Base-by-base conservation (phyloP, 1,284 basidiomycete species). In the Entoloma clypeatum region DNA sequence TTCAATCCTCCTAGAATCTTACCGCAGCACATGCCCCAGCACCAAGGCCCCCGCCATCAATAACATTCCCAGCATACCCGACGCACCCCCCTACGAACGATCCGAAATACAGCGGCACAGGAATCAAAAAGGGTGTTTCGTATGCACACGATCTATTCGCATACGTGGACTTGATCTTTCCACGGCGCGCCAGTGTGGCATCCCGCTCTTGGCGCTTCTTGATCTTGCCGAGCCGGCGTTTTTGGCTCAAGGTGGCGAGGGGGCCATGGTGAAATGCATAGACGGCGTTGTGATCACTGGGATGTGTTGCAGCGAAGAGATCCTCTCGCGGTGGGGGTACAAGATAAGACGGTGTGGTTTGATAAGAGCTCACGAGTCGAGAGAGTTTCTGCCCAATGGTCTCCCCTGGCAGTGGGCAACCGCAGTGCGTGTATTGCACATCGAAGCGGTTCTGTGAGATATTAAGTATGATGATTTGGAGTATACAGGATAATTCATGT, bases 251-350 rank as follows among this genome's bases (percentile, higher is more conserved):
- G 27, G 53, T 47, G 38, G 52, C 48, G 6, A 33, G 16, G 1
- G 26, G 31, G 17, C 44, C 56, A 24, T 51, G 36, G 8, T 61
- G 57, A 28, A 58, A 49, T 6, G 60, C 54, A 30, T 56, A 63
- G 5, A 72, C 68, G 0, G 68, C 61, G 34, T 72, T 74, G 51
- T 72, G 72, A 47, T 75, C 68, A 45, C 68, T 68, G 4, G 69
- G 59, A 40, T 74, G 71, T 0, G 68, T 72, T 2, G 63, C 65
- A 0, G 56, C 50, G 18, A 52, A 53, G 18, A 62, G 49, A 40
- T 62, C 62, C 1, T 49, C 48, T 3, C 52, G 48, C 22, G 55
- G 41, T 9, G 57, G 52, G 7, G 62, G 63, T 3, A 56, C 28
- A 31, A 59, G 52, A 32, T 50, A 47, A 3, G 52, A 41, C 5